Percentiles rank a stretch among this genome's conserved stretches.
Evolutionary conservation across 192 early-diverging fungal genomes (phyloP).

Genomic region (Backusella circina): DNA sequence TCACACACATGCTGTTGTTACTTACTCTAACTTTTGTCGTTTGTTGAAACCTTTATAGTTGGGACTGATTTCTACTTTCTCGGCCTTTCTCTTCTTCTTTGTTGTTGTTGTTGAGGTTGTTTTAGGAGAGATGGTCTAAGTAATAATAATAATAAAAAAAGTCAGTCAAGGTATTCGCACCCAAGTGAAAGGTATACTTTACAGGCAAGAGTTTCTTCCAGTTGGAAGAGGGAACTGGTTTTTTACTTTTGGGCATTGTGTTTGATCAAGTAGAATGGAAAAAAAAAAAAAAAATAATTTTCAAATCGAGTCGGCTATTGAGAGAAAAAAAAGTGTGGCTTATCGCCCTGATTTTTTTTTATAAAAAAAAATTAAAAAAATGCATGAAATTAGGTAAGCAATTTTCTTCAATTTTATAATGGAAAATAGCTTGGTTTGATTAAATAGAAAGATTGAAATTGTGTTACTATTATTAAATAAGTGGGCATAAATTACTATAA

Average conservation of each 20-base stretch:
- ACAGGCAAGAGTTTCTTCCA: conserved; percentile 47
- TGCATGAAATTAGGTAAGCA: not conserved
- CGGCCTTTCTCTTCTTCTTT: conserved; percentile 32
- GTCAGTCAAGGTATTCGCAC: not conserved
- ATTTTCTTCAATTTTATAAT: no score
- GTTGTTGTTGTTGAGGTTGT: conserved; percentile 1
- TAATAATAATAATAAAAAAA: not conserved
- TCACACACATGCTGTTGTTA: not conserved
- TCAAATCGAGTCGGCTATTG: not conserved
- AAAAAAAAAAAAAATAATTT: not conserved
- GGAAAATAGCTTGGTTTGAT: no score
- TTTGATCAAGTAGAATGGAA: not conserved
- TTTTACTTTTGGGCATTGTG: not conserved
- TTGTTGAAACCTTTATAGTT: conserved; percentile 5
- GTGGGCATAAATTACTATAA: no score
- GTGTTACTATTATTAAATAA: no score
- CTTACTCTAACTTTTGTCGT: conserved; percentile 6
- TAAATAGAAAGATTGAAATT: no score
- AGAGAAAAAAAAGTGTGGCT: not conserved
- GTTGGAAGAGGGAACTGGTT: conserved; percentile 42
- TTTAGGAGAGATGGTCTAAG: conserved; percentile 17
- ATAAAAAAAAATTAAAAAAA: not conserved
- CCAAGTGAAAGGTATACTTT: not conserved
- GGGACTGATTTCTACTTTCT: conserved; percentile 18
- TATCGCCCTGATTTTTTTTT: not conserved